phyloP scores from a whole-genome alignment of 306 rosid genomes.

The Cicer judaicum region DNA sequence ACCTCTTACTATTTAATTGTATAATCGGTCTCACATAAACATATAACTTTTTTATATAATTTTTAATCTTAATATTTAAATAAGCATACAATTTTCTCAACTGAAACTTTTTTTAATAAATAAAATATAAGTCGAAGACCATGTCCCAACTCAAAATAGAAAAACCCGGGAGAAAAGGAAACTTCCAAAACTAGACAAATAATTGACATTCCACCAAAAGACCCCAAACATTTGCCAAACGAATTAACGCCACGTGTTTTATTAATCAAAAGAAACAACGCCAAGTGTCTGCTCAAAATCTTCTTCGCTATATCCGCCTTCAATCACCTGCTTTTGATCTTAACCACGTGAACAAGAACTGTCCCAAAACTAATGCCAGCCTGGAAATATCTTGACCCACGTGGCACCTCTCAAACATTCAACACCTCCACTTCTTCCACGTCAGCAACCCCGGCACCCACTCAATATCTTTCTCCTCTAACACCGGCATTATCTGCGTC shows the following conservation, averaged over 20 bases:
- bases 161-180: no score
- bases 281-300: conserved; percentile 59
- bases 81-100: no score
- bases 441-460: conserved; percentile 39
- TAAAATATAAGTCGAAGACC: no score
- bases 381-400: conserved; percentile 68
- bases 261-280: background rate
- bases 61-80: no score
- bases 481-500: conserved; percentile 45
- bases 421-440: conserved; percentile 64
- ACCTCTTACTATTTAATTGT: no score
- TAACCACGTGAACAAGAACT: conserved; percentile 51
- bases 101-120: no score
- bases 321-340: conserved; percentile 65
- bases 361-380: conserved; percentile 34
- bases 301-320: conserved; percentile 27
- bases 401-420: conserved; percentile 53
- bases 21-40: no score
- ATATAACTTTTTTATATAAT: no score
- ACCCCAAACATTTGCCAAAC: background rate
- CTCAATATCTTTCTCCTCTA: conserved; percentile 44
- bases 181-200: background rate
- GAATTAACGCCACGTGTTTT: conserved; percentile 49
- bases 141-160: no score
- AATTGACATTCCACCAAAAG: background rate